A percentile compares a stretch with the other conserved stretches of the same genome.
These are phyloP conservation scores for Cymbopogon citratus DNA, from an alignment of 176 grass and related monocot species.

Conservation along the genomic window DNA sequence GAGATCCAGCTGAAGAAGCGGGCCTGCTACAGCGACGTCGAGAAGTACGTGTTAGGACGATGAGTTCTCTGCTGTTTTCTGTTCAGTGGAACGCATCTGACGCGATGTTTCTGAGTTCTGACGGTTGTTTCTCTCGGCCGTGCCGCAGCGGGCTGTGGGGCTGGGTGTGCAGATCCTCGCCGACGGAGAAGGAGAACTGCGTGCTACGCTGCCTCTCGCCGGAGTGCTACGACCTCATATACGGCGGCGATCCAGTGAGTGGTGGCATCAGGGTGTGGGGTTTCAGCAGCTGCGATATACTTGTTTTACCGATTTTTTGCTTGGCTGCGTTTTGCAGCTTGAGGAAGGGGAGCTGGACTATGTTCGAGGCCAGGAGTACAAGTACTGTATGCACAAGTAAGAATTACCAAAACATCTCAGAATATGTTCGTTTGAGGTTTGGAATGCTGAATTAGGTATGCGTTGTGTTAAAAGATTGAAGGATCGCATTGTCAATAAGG, in stretches of 20 bases:
- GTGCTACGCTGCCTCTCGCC: conserved; percentile 83
- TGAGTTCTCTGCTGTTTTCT: not conserved
- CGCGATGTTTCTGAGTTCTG: not conserved
- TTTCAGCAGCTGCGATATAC: not conserved
- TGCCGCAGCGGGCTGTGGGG: conserved; percentile 78
- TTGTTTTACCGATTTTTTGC: conserved; percentile 13
- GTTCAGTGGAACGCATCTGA: conserved; percentile 5
- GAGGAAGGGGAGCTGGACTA: conserved; percentile 97
- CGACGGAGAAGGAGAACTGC: conserved; percentile 92
- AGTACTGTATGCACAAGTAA: conserved; percentile 98
- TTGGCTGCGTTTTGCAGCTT: conserved; percentile 34
- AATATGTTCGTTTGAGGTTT: not conserved
- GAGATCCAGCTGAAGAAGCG: conserved; percentile 84
- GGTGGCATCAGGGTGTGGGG: not conserved
- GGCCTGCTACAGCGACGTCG: conserved; percentile 85
- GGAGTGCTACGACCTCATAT: conserved; percentile 75
- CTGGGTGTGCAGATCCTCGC: conserved; percentile 64
- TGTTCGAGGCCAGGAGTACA: conserved; percentile 80
- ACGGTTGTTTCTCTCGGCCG: not conserved
- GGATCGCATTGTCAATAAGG: too few relatives aligned
- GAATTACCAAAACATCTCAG: not conserved
- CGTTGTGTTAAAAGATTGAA: not conserved
- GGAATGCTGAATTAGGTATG: not conserved
- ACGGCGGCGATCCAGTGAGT: conserved; percentile 83
- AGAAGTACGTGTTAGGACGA: conserved; percentile 48